Evolutionary conservation across 805 yeast genomes (phyloP), one percentile per base, ranked within the genome.

Genomic region (Candida ipomoeae): DNA sequence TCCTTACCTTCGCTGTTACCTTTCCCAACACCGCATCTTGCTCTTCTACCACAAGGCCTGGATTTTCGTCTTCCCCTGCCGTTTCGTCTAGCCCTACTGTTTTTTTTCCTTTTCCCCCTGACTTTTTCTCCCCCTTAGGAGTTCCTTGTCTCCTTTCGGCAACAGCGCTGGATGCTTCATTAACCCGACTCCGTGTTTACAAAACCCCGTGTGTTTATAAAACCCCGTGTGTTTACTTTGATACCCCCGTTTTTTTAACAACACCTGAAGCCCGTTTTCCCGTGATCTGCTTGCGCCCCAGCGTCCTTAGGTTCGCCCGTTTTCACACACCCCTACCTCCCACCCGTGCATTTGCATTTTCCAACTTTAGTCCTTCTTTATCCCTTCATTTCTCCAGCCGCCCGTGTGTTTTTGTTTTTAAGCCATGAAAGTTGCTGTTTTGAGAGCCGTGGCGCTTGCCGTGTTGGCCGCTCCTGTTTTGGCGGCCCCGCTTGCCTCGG

Each of bases 341-440:
- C 2, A 5, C n/a, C 15, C 23, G 20, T 31, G 18, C 18, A 20
- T 38, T 8, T 20, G 21, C 21, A 20, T 20, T 23, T 46, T 52
- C 64, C 57, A 53, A 62, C 66, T 55, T 48, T 58, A 53, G 66
- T 62, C 66, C 45, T 55, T 62, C 66, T 50, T 62, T 53, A 50
- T 43, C 40, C 44, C 44, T 11, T 31, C 32, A 31, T 6, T n/a
- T 32, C 23, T 23, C 21, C 31, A 6, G 14, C 31, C 23, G 2
- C 11, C 5, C 29, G 29, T 26, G 29, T 10, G 4, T 8, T 11
- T 8, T 13, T 21, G 17, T 6, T 20, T 11, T 14, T 13, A 14
- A 31, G 38, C 20, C 43, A 55, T 52, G 58, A 52, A 20, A 32
- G 13, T 23, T 13, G 48, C 49, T 21, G 26, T 44, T 1, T 44